Conservation (phyloP, 768 basidiomycete genomes). For the Pisolithus sp. region DNA sequence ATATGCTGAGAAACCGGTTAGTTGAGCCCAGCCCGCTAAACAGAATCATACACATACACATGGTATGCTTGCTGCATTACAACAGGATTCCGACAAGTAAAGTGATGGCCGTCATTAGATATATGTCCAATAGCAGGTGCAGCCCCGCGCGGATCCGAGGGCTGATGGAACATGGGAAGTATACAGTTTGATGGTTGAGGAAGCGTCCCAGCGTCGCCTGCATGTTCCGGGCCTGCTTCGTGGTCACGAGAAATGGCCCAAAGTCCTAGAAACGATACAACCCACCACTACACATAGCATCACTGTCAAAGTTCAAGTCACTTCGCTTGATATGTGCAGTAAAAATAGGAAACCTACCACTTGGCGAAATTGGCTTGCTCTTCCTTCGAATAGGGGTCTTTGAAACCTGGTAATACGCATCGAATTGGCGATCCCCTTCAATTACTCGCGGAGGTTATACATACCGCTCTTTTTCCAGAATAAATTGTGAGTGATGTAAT, state of each 20-base stretch:
- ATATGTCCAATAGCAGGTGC: slow-evolving; percentile 35
- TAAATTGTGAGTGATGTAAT: slow-evolving; percentile 43
- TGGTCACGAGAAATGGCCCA: neutral
- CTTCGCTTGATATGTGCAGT: neutral
- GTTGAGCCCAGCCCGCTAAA: slow-evolving; percentile 19
- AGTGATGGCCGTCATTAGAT: slow-evolving; percentile 48
- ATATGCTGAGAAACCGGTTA: slow-evolving; percentile 29
- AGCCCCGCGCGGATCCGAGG: slow-evolving; percentile 16
- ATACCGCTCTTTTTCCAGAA: slow-evolving; percentile 48
- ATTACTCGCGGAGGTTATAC: neutral
- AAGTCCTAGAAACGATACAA: neutral
- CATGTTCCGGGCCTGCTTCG: slow-evolving; percentile 40
- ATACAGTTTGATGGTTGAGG: slow-evolving; percentile 46
- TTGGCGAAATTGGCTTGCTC: slow-evolving; percentile 43
- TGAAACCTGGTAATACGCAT: slow-evolving; percentile 35
- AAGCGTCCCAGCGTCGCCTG: slow-evolving; percentile 24
- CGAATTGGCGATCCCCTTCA: neutral
- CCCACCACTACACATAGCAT: slow-evolving; percentile 41
- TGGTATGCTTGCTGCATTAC: slow-evolving; percentile 46
- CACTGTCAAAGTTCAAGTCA: slow-evolving; percentile 22
- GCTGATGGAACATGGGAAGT: slow-evolving; percentile 43
- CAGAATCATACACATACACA: slow-evolving; percentile 34
- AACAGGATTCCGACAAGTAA: slow-evolving; percentile 44
- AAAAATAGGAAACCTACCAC: slow-evolving; percentile 33
- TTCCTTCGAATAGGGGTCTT: slow-evolving; percentile 50